Conservation (phyloP, 345 rosid genomes). For the Citrus glauca region DNA sequence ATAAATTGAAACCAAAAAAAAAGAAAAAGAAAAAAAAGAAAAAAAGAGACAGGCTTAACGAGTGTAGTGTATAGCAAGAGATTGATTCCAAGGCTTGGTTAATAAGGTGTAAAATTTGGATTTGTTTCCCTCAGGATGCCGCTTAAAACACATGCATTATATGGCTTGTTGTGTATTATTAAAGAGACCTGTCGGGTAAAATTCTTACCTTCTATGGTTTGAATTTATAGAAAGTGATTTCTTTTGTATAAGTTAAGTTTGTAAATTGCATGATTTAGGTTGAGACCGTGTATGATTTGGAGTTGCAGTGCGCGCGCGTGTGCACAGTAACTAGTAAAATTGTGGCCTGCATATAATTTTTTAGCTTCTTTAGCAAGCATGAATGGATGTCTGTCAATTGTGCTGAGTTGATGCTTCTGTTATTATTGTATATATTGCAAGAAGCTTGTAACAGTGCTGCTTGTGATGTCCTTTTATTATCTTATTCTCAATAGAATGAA, state of each 20-base stretch:
- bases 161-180: not conserved
- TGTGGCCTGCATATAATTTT: not conserved
- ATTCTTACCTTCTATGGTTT: not conserved
- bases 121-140: not conserved
- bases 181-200: not conserved
- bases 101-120: not conserved
- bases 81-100: not conserved
- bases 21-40: too few relatives aligned
- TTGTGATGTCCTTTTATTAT: not conserved
- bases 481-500: not conserved
- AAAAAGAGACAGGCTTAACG: not conserved
- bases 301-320: fast-evolving
- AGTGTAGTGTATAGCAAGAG: not conserved
- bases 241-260: not conserved
- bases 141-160: not conserved
- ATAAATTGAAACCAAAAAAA: too few relatives aligned
- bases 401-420: not conserved
- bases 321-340: not conserved
- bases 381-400: not conserved
- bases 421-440: not conserved
- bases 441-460: not conserved
- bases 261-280: not conserved
- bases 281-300: not conserved
- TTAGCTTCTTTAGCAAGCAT: not conserved
- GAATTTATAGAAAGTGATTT: not conserved